A percentile compares a stretch with the other conserved stretches of the same genome.
Evolutionary conservation across 257 asterid species (phyloP).

Genomic region (Solanum neorickii): DNA sequence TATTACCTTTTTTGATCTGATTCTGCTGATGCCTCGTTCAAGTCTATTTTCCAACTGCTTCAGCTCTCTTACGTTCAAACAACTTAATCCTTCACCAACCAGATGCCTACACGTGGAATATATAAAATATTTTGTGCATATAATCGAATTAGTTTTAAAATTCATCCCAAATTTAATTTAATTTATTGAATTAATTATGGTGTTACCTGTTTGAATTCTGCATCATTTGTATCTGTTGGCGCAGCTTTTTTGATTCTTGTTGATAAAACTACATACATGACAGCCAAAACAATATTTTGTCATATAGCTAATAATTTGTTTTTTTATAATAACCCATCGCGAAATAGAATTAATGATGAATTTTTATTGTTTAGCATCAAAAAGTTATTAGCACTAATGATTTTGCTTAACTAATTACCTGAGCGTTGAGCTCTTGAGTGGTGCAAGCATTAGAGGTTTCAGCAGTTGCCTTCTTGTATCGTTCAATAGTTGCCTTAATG

Average conservation of each 20-base stretch:
- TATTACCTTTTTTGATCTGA: slow-evolving; percentile 12
- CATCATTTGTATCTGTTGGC: slow-evolving; percentile 83
- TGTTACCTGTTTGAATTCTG: slow-evolving; percentile 64
- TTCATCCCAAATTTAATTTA: not conserved
- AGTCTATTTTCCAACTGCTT: slow-evolving; percentile 8
- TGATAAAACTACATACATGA: slow-evolving; percentile 45
- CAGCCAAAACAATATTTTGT: not conserved
- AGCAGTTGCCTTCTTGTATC: slow-evolving; percentile 61
- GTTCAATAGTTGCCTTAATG: slow-evolving; percentile 60
- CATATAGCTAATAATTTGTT: not conserved
- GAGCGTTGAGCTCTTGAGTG: slow-evolving; percentile 81
- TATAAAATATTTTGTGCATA: not conserved
- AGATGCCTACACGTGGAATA: slow-evolving; percentile 45
- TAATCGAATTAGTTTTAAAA: not conserved
- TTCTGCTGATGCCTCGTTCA: slow-evolving; percentile 3
- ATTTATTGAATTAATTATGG: not conserved
- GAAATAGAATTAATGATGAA: not conserved
- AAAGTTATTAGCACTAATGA: not conserved
- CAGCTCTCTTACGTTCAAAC: slow-evolving; percentile 14
- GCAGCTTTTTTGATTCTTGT: slow-evolving; percentile 79
- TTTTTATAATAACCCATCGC: not conserved
- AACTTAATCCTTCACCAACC: slow-evolving; percentile 68
- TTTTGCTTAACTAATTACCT: slow-evolving; percentile 23
- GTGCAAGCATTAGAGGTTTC: slow-evolving; percentile 56
- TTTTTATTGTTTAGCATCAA: not conserved